Percentiles rank a stretch among this genome's conserved stretches.
Conservation (phyloP, 306 rosid species). For the Cyclanthera cordifolia region DNA sequence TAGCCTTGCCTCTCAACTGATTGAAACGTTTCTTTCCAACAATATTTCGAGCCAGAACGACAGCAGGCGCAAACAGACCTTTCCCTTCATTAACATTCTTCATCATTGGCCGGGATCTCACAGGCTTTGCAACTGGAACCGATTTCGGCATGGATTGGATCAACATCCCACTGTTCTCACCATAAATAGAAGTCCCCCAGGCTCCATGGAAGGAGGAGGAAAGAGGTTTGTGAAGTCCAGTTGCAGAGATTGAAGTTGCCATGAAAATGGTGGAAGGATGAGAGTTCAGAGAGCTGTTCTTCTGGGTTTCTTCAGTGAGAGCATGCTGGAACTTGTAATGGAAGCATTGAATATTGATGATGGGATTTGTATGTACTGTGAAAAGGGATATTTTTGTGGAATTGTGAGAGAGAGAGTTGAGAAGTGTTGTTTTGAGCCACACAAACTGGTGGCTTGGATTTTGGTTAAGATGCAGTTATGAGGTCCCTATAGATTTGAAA, state of each 20-base stretch:
- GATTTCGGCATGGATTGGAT: constrained; percentile 40
- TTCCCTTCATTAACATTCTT: constrained; percentile 94
- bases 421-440: constrained; percentile 9
- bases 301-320: not conserved
- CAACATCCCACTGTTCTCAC: constrained; percentile 54
- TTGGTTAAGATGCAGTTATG: not conserved
- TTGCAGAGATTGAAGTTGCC: constrained; percentile 60
- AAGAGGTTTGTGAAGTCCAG: constrained; percentile 34
- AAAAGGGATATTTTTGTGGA: not conserved
- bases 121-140: constrained; percentile 43
- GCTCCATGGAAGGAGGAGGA: constrained; percentile 54
- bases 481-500: too few relatives aligned
- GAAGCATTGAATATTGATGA: constrained; percentile 7
- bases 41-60: constrained; percentile 52
- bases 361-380: not conserved
- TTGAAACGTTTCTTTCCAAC: constrained; percentile 90
- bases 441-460: constrained; percentile 13
- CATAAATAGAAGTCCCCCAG: constrained; percentile 57
- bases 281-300: not conserved
- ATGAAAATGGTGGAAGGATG: constrained; percentile 18
- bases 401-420: not conserved
- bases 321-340: constrained; percentile 1
- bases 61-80: constrained; percentile 83
- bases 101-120: constrained; percentile 72
- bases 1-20: constrained; percentile 92